These are phyloP conservation scores for Lentinula detonsa DNA, from an alignment of 768 basidiomycete genomes.

Conservation along the genomic window DNA sequence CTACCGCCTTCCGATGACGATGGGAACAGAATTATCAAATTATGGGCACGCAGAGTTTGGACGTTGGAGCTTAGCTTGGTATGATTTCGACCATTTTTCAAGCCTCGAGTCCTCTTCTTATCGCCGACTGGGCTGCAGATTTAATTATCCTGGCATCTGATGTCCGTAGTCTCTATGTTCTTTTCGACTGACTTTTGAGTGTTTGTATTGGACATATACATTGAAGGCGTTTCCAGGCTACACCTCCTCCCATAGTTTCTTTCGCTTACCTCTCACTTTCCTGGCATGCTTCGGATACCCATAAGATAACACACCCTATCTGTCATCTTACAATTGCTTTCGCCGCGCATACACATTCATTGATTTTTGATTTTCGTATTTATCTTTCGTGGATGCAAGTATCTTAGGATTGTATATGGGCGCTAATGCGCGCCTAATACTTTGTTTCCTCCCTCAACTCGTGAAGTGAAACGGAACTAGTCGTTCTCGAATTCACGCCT, in stretches of 20 bases:
- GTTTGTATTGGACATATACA: background rate
- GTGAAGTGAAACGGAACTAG: no score
- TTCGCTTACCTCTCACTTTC: background rate
- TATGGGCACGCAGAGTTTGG: slow-evolving; percentile 98
- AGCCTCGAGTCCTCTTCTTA: slow-evolving; percentile 8
- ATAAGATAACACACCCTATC: background rate
- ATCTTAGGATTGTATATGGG: no score
- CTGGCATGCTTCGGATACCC: background rate
- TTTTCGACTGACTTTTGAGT: background rate
- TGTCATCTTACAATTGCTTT: background rate
- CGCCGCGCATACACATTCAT: background rate
- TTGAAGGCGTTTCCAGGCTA: background rate
- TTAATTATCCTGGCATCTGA: background rate
- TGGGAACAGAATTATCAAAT: slow-evolving; percentile 59
- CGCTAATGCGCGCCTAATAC: no score
- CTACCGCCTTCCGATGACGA: slow-evolving; percentile 53
- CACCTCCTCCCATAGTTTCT: background rate
- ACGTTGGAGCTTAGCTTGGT: slow-evolving; percentile 95
- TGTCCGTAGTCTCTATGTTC: background rate
- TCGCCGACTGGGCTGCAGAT: background rate
- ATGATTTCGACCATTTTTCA: slow-evolving; percentile 15
- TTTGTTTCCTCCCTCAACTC: no score
- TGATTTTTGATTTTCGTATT: background rate
- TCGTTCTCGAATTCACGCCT: no score
- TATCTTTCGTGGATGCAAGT: background rate